Evolutionary conservation across 1,139 yeast genomes (phyloP), one percentile per base, ranked within the genome.

Genomic region (Saccharomyces hybrid): DNA sequence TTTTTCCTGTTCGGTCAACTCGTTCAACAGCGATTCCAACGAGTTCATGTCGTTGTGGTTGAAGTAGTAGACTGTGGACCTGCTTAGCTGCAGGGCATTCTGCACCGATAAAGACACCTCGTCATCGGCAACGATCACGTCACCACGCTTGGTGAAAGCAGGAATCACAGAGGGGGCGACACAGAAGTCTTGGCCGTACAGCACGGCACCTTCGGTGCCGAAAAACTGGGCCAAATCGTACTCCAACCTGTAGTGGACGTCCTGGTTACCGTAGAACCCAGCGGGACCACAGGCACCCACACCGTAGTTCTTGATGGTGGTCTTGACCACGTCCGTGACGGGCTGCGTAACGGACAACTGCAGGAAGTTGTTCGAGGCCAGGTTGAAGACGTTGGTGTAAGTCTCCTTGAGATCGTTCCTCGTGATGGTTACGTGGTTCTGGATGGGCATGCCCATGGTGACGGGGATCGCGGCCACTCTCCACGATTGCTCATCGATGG

Each of bases 211-310:
- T 60, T 88, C 96, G 5, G 88, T 79, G 27, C 86, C 90, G 60
- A 91, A 79, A 65, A 83, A 93, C 42, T 74, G 71, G 7, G 96
- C 83, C 60, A 93, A 74, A 61, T 83, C 86, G 63, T 83, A 83
- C 70, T 91, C 96, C 59, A 89, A 78, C 63, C 86, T 78, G 57
- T 84, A 85, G 67, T 93, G 99, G 42, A 85, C 90, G 68, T 90
- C 97, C 71, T 90, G 97, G 60, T 93, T 87, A 58, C 99, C 99
- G 71, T 91, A 93, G 65, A 93, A 93, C 57, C 96, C 96, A 47
- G 98, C 96, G 2, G 99, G 98, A 29, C 98, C 97, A 76, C 99
- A 93, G 1, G 98, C 95, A 60, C 99, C 99, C 52, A 93, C 98
- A 66, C 99, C 99, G 56, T 87, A 83, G 55, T 77, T 76, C 50